Conservation (phyloP, 179 eudicot species). For the Camellia oleifera region DNA sequence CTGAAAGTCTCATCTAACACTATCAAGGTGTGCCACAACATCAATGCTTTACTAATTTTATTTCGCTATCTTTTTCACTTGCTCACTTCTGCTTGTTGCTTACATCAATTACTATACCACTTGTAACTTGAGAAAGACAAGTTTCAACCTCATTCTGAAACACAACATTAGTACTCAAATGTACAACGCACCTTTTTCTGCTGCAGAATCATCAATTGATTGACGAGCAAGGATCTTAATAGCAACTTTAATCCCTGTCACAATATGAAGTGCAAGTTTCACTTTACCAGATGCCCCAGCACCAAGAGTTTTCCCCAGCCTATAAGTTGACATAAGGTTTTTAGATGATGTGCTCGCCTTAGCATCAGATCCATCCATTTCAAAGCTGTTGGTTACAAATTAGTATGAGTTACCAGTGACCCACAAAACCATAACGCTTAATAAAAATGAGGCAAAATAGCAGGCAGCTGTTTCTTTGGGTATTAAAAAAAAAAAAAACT, state of each 20-base stretch:
- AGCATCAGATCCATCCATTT: neutral
- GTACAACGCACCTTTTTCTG: conserved; percentile 33
- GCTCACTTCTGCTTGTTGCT: neutral
- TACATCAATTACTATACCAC: neutral
- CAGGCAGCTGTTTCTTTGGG: no score
- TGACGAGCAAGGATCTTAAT: conserved; percentile 40
- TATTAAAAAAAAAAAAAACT: no score
- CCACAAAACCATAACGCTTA: neutral
- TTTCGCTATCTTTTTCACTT: neutral
- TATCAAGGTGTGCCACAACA: neutral
- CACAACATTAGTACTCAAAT: neutral
- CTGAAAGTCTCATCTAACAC: neutral
- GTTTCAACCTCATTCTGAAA: neutral
- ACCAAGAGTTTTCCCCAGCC: conserved; percentile 43
- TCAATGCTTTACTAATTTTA: neutral
- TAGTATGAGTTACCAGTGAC: neutral
- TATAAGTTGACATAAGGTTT: conserved; percentile 27
- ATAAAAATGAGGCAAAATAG: no score
- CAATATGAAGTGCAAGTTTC: conserved; percentile 38
- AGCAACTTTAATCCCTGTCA: conserved; percentile 38
- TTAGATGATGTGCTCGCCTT: neutral
- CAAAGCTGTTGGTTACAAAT: neutral
- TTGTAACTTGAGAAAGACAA: neutral
- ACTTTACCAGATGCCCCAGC: conserved; percentile 40
- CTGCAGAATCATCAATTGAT: conserved; percentile 27